Evolutionary conservation across 495 filamentous ascomycete species (phyloP), one percentile per base, ranked within the genome.

Genomic region (Lophiostoma macrostomum): DNA sequence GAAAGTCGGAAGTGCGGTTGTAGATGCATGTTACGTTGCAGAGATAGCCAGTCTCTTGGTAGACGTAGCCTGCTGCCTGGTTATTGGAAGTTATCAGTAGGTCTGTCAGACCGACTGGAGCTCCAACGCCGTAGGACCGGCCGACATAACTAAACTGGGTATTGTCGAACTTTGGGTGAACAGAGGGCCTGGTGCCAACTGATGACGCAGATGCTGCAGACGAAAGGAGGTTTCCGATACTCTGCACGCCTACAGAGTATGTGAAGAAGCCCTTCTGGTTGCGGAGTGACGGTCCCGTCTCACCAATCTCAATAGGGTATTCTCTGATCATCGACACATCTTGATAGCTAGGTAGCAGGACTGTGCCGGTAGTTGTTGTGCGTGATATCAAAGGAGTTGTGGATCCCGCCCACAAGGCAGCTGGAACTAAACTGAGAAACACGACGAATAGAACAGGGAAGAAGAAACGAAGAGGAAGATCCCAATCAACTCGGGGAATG

Each of bases 341-440:
- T 12, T 56, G 42, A 42, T 63, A 71, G 29, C 66, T 62, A 3
- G 68, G 68, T 1, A 71, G 19, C n/a, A 31, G 24, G 10, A 61
- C 46, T 4, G 18, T 51, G 7, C 38, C 46, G 0, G 59, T 28
- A 0, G 53, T 53, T 8, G 37, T 44, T 1, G 50, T 44, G 10
- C 42, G 28, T 12, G 23, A 14, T 11, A 50, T 47, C 6, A 67
- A 53, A 3, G 69, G 68, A 0, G 69, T 72, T 10, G 69, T 60
- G 7, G 69, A 66, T 40, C 67, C 69, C 16, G 69, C 66, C 69
- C 69, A 72, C 29, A 72, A 38, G 14, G 67, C 63, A 31, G 67
- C 49, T 6, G 68, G 63, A 1, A 67, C 28, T 5, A 69, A 28
- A 29, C 46, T 50, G 12, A 63, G 27, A 38, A 63, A 57, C n/a